These are phyloP conservation scores for Globisporangium heterothallicum DNA, from an alignment of 352 stramenopile genomes.

Conservation along the genomic window DNA sequence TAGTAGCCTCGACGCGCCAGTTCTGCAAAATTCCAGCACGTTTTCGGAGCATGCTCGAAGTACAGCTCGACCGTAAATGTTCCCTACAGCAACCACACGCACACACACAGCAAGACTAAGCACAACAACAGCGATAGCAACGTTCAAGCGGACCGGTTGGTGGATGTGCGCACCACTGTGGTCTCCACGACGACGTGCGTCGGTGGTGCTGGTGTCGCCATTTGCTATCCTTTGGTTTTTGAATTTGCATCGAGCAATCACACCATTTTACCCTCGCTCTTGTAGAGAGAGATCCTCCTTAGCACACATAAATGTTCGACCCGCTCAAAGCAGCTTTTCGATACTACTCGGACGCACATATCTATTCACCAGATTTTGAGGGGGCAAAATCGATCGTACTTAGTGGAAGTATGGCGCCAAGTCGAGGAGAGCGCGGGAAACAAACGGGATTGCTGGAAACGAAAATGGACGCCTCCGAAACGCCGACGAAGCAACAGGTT, in stretches of 20 bases:
- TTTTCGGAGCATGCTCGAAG: constrained; percentile 88
- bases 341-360: not conserved
- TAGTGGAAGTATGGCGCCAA: constrained; percentile 3
- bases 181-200: constrained; percentile 86
- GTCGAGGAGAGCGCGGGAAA: not conserved
- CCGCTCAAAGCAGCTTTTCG: not conserved
- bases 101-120: not conserved
- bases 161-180: constrained; percentile 41
- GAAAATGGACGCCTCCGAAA: not conserved
- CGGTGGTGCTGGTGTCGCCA: constrained; percentile 24
- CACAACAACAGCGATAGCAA: not conserved
- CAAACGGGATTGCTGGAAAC: not conserved
- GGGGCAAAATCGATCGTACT: constrained; percentile 6
- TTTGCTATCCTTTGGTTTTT: constrained; percentile 7
- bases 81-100: constrained; percentile 30
- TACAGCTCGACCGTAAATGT: constrained; percentile 93
- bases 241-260: constrained; percentile 5
- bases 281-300: constrained; percentile 4
- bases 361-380: not conserved
- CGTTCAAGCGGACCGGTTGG: not conserved
- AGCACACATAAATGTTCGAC: not conserved
- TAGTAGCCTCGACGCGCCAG: constrained; percentile 92
- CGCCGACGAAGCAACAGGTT: constrained; percentile 13
- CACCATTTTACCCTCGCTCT: constrained; percentile 3
- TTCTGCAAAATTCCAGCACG: constrained; percentile 92